These are phyloP conservation scores for Ceratorhiza oryzae-sativae DNA, from an alignment of 1,284 basidiomycete genomes.

Conservation along the genomic window DNA sequence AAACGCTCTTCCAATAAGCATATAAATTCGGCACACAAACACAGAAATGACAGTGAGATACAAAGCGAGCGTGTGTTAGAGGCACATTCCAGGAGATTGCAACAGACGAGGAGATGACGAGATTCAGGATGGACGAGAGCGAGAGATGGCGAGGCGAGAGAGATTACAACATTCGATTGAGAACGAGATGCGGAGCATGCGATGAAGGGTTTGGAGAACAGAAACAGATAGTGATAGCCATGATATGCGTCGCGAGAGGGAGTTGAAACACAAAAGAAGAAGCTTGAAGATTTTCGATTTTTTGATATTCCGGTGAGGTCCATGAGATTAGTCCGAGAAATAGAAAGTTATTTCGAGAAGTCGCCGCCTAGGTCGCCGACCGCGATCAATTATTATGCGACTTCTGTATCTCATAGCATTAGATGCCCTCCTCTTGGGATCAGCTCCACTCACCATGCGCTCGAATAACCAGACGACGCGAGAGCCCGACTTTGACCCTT, in stretches of 20 bases:
- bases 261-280: background rate
- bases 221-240: background rate
- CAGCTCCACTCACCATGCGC: slow-evolving; percentile 56
- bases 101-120: too few species aligned
- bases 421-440: background rate
- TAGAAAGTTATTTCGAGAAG: background rate
- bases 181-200: slow-evolving; percentile 1
- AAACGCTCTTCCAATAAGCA: too few species aligned
- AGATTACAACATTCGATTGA: background rate
- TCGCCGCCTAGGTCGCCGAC: too few species aligned
- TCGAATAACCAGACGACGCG: slow-evolving; percentile 84
- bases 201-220: background rate
- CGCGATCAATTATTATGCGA: slow-evolving; percentile 25
- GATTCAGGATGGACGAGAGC: too few species aligned
- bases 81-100: background rate
- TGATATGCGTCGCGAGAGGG: slow-evolving; percentile 6
- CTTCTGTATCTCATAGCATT: slow-evolving; percentile 17
- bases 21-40: too few species aligned
- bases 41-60: slow-evolving; percentile 33
- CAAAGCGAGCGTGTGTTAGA: background rate
- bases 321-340: slow-evolving; percentile 38
- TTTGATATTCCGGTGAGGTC: slow-evolving; percentile 10
- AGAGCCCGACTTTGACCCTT: slow-evolving; percentile 84
- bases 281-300: background rate
- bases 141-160: slow-evolving; percentile 1